Evolutionary conservation across 1,284 basidiomycete species (phyloP), one percentile per base, ranked within the genome.

Genomic region (Malassezia sympodialis): DNA sequence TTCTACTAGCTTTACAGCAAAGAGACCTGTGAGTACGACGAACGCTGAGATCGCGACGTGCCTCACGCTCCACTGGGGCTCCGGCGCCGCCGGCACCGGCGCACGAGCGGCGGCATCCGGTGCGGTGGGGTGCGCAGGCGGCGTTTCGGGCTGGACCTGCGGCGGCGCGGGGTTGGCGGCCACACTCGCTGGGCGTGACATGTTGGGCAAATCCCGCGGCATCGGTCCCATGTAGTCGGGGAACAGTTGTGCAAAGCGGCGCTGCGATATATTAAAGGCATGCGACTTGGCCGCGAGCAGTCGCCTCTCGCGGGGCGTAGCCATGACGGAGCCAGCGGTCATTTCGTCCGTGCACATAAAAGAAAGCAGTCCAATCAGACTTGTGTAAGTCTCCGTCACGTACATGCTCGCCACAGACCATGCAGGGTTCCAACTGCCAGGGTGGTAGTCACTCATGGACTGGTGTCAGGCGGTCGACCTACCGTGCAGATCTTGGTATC

Each of bases 321-420:
- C 84, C 15, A 82, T 87, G 41, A 93, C 83, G 1, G 87, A 88
- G 11, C 90, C 90, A 0, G 90, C 91, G 0, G 90, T 96, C 82
- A 94, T 90, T 78, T 96, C 90, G 67, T 96, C 89, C 2, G 87
- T 85, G 51, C 91, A 81, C 91, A 94, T 94, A 78, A 96, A 96
- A 6, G 88, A 90, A 40, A 94, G 79, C 21, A 96, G 80, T 28
- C 90, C 90, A n/a, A 90, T 93, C 61, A 94, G 81, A 76, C 89
- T 61, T 19, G 8, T 32, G 51, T 45, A 51, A 43, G 23, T 27
- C 10, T n/a, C 27, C 5, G 28, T 2, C 8, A 53, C 53, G 40
- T 73, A 88, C 85, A 90, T 90, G 40, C 87, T 90, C 32, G 87
- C 85, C 15, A 90, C 87, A 71, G 87, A 89, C 88, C 88, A 90